Base-by-base conservation (phyloP, 257 asterid genomes). In the Jasminum sambac region DNA sequence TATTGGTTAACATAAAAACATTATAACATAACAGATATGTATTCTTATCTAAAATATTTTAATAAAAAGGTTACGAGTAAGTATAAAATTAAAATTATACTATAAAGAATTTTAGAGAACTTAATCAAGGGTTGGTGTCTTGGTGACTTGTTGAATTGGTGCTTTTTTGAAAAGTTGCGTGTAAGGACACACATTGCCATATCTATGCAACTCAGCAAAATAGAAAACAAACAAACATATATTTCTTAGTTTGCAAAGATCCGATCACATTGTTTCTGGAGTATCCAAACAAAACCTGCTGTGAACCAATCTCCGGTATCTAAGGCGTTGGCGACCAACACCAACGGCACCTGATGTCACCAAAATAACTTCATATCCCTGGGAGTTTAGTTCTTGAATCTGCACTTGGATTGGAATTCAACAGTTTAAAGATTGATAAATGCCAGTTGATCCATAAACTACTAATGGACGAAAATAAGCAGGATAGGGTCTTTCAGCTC, bases 281-380 rank as follows among this genome's bases (percentile, higher is more conserved):
- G 36, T 30, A 40, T 41, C 23, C 43, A 58, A 40, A 21, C 57
- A 21, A 26, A 65, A 95, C 99, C 99, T 95, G 98, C 98, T 95
- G 74, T 91, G 69, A 24, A 89, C 60, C 64, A 91, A 75, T 79
- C 72, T 87, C 76, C 99, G 81, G 81, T 91, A 89, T 83, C 87
- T 82, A 63, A 95, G 95, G 63, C 96, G 84, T 72, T 95, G 98
- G 46, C 99, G 95, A 69, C 99, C 99, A 73, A 82, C 97, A 72
- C 98, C 97, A 74, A 95, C 96, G 39, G 99, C 98, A 78, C 99
- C 99, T 39, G 99, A 95, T 57, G 96, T 79, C 70, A 95, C 99
- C 87, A 95, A 85, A 80, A 95, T 87, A 78, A 95, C 96, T 84
- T 91, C 98, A 64, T 84, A 88, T 64, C 98, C 99, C 75, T 85